Evolutionary conservation across 2,329 filamentous ascomycete species (phyloP), one percentile per base, ranked within the genome.

Genomic region (Diaporthe vaccinii): DNA sequence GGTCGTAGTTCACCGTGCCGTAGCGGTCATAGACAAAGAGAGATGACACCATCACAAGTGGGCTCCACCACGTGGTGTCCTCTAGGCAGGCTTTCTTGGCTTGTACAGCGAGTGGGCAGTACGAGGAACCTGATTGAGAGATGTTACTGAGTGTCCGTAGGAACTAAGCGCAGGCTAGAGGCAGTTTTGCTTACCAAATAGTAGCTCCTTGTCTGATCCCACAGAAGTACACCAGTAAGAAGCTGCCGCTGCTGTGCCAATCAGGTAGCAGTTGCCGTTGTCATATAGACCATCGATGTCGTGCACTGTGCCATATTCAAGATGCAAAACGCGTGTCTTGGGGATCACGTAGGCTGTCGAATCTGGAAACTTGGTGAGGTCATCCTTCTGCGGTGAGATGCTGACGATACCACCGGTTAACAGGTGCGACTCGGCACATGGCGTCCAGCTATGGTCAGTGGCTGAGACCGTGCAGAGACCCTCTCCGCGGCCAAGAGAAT

Each of bases 1-100:
- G 72, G 55, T 74, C 62, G 55, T 74, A 74, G 65, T 74, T 74
- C 14, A 74, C 62, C 22, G 72, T 74, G 22, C 53, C 72, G 62
- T 74, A 70, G 28, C 72, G 72, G 31, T 70, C 58, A 44, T 41
- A 74, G 44, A 70, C 62, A 55, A 74, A 70, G 53, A 74, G 62
- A 5, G 72, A 74, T 4, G 72, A 74, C 10, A 22, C 28, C 36
- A 70, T 74, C 34, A 69, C 62, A 1, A 74, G 58, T 6, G 72
- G 62, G 31, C 62, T 74, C 62, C 39, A 61, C 72, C 72, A 74
- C 14, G 53, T 55, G 9, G 15, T 36, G 55, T 74, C 72, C 62
- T 69, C 67, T 5, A 74, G 72, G 41, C 72, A 74, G 8, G 20
- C 3, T 4, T 22, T 31, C 41, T 70, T 70, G 72, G 39, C 41